Base-by-base conservation (phyloP, 768 basidiomycete genomes). In the Tylopilus vinaceipallidus region DNA sequence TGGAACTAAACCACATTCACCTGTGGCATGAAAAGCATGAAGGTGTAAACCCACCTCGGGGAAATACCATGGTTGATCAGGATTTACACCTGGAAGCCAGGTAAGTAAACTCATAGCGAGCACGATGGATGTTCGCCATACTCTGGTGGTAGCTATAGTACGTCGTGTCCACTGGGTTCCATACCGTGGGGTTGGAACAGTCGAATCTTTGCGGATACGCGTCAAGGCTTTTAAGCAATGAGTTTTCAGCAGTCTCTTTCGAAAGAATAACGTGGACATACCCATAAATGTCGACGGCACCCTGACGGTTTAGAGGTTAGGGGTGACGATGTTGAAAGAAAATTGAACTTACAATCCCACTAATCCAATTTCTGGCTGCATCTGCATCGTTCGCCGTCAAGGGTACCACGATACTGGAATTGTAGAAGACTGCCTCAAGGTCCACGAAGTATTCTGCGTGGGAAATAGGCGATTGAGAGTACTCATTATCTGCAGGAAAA, bases 191-290 rank as follows among this genome's bases (percentile, higher is more conserved):
- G 52, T 86, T 77, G 0, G 87, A 87, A 62, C 90, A 92, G 58
- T 92, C 89, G 57, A 89, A 91, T 0, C 77, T 73, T 72, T 91
- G 87, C 1, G 88, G 87, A 52, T 91, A 91, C 0, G 80, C 76
- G 58, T 90, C 89, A 50, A 83, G 59, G 14, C 80, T 79, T 49
- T 32, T 3, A 45, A 32, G n/a, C 24, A 34, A 26, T 2, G 40
- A 48, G 26, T 40, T 24, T 20, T 53, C 42, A 50, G 44, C 19
- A 1, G 12, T 33, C 35, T 19, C 6, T 12, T 13, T 9, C 11
- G 22, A 20, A 26, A 7, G 36, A 17, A 27, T 3, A 35, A n/a
- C 16, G 10, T 26, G 20, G 12, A 40, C 48, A 60, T 70, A 83
- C 83, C 88, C 88, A 57, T 88, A 62, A 19, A 65, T 77, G 63